Base-by-base conservation (phyloP, 192 early-diverging fungal genomes). In the Coemansia sp. region DNA sequence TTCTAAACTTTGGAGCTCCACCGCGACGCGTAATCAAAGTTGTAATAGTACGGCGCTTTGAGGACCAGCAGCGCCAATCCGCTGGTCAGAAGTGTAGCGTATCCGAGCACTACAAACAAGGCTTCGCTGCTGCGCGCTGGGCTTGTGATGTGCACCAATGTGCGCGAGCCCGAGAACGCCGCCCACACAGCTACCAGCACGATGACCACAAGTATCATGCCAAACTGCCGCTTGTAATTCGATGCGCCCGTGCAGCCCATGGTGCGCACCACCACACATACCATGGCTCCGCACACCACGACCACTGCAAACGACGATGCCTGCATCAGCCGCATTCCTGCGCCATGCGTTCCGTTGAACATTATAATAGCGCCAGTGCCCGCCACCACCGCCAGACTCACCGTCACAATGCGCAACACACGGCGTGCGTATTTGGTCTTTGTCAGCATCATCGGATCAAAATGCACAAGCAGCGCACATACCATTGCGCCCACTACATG, bases 11-110 rank as follows among this genome's bases (percentile, higher is more conserved):
- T 47, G 2, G 3, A 19, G 3, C 38, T 23, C 73, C 73, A 75
- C 38, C 50, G 24, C 8, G 54, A 37, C 1, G 73, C 67, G 55
- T 61, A 53, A 38, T 79, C 67, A 64, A 79, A 79, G 39, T 79
- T 73, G 47, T 63, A 73, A 19, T 65, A 14, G 27, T 65, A 43
- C 23, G 76, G 71, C 17, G 71, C 63, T 2, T 63, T 57, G 7
- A 73, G 38, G 4, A 58, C 27, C 0, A 66, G 24, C 15, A 73
- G 22, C 1, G 43, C 51, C 14, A 49, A 17, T 4, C 67, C 76
- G n/a, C 49, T n/a, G 3, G 73, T 11, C 1, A 66, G 9, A n/a
- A 79, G 61, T 17, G 71, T 67, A 22, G 35, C 19, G 29, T 60
- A 37, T 43, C 62, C 53, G 1, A 73, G 52, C 24, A 69, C n/a